Conservation (phyloP, 805 yeast species). For the Monosporozyma aquatica region DNA sequence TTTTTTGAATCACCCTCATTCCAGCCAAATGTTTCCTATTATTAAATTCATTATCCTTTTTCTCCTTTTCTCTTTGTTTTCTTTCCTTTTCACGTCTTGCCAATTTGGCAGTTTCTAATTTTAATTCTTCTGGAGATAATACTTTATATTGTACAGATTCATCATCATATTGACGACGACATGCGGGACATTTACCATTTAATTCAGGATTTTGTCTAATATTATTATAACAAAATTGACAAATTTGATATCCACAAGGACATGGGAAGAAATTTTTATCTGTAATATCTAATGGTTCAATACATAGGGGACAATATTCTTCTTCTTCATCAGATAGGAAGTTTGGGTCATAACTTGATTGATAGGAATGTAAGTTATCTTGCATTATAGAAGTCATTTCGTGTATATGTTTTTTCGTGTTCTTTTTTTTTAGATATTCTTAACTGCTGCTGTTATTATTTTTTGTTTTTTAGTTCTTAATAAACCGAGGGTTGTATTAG, state of each 20-base stretch:
- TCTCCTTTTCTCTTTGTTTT: slow-evolving; percentile 83
- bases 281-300: slow-evolving; percentile 94
- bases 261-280: slow-evolving; percentile 98
- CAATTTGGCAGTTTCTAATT: slow-evolving; percentile 68
- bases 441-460: no score
- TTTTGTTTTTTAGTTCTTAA: no score
- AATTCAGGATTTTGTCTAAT: slow-evolving; percentile 91
- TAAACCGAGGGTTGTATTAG: no score
- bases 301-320: slow-evolving; percentile 73
- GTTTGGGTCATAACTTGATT: slow-evolving; percentile 25
- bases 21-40: slow-evolving; percentile 88
- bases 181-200: slow-evolving; percentile 95
- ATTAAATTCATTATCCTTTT: slow-evolving; percentile 76
- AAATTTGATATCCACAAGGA: slow-evolving; percentile 97
- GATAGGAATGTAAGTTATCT: slow-evolving; percentile 26
- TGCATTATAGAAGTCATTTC: slow-evolving; percentile 21
- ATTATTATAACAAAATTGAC: slow-evolving; percentile 96
- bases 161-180: slow-evolving; percentile 90
- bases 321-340: slow-evolving; percentile 32
- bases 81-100: slow-evolving; percentile 73
- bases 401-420: no score
- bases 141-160: slow-evolving; percentile 81
- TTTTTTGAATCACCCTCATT: slow-evolving; percentile 96
- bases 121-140: slow-evolving; percentile 76
- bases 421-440: no score